phyloP scores from a whole-genome alignment of 352 stramenopile species.

The Pythium pectinolyticum region DNA sequence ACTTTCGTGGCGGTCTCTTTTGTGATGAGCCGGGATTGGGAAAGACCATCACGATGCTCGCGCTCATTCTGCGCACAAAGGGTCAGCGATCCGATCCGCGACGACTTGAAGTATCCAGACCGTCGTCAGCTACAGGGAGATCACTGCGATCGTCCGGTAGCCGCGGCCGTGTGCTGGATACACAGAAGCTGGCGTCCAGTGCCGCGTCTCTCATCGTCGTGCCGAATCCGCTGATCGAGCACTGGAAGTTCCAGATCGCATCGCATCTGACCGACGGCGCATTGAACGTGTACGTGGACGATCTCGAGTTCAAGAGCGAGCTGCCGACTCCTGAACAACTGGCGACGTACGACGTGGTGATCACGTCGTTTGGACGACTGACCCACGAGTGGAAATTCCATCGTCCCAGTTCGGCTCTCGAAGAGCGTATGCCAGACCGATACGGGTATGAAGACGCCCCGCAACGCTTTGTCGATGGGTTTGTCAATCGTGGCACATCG shows the following conservation, averaged over 20 bases:
- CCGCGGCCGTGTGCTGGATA: constrained; percentile 45
- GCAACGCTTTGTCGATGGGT: constrained; percentile 59
- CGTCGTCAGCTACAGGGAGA: background rate
- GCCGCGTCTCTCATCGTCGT: constrained; percentile 68
- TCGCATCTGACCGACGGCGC: constrained; percentile 37
- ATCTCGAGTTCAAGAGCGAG: constrained; percentile 30
- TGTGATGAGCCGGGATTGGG: constrained; percentile 82
- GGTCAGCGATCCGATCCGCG: constrained; percentile 38
- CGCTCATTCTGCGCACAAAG: constrained; percentile 76
- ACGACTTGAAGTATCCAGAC: background rate
- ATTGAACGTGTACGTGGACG: constrained; percentile 29
- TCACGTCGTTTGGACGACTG: constrained; percentile 71
- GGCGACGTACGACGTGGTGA: constrained; percentile 63
- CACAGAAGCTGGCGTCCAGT: constrained; percentile 47
- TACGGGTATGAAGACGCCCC: constrained; percentile 62
- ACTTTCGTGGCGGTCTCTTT: constrained; percentile 74
- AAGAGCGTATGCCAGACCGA: constrained; percentile 61
- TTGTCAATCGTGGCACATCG: constrained; percentile 49
- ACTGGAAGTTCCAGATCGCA: constrained; percentile 80
- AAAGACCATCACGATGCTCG: constrained; percentile 87
- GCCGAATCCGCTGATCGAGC: constrained; percentile 67
- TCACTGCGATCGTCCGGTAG: constrained; percentile 42
- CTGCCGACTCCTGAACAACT: constrained; percentile 48
- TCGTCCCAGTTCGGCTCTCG: constrained; percentile 57
- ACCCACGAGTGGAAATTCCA: constrained; percentile 64